Percentiles rank a stretch among this genome's conserved stretches.
Evolutionary conservation across 345 rosid genomes (phyloP).

Genomic region (Pugionium cornutum): DNA sequence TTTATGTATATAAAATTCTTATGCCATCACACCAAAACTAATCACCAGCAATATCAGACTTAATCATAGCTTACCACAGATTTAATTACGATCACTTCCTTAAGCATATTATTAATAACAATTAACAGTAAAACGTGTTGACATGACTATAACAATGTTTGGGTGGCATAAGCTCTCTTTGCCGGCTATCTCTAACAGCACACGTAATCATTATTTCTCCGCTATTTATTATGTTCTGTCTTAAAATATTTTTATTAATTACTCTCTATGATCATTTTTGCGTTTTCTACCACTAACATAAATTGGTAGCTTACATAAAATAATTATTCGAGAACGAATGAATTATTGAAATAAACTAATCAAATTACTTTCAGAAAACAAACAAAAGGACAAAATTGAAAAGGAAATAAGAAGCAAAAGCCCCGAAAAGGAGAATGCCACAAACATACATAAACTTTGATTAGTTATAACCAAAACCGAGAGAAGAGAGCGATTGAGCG

Average conservation of each 20-base stretch:
- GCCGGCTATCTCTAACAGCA: slow-evolving; percentile 47
- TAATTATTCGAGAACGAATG: too few species aligned
- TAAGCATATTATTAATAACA: slow-evolving; percentile 12
- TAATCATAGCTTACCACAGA: slow-evolving; percentile 32
- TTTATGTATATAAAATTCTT: slow-evolving; percentile 19
- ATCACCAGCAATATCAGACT: slow-evolving; percentile 31
- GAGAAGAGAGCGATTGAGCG: slow-evolving; percentile 25
- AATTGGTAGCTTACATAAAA: background rate
- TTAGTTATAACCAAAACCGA: background rate
- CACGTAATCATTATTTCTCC: slow-evolving; percentile 10
- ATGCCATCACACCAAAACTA: slow-evolving; percentile 32
- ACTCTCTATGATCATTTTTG: slow-evolving; percentile 10
- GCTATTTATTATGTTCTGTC: slow-evolving; percentile 30
- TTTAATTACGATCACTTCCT: slow-evolving; percentile 37
- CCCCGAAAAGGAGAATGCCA: background rate
- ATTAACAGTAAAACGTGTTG: slow-evolving; percentile 42
- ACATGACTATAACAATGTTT: slow-evolving; percentile 37
- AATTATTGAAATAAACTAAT: slow-evolving; percentile 2
- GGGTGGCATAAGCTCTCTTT: slow-evolving; percentile 40
- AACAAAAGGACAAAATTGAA: slow-evolving; percentile 24
- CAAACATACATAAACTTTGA: background rate
- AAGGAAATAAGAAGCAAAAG: background rate
- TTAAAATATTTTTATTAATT: background rate
- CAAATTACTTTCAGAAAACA: slow-evolving; percentile 5
- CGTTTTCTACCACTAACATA: slow-evolving; percentile 1